Evolutionary conservation across 2,329 filamentous ascomycete genomes (phyloP), one percentile per base, ranked within the genome.

Genomic region (Fusarium tuaranense): DNA sequence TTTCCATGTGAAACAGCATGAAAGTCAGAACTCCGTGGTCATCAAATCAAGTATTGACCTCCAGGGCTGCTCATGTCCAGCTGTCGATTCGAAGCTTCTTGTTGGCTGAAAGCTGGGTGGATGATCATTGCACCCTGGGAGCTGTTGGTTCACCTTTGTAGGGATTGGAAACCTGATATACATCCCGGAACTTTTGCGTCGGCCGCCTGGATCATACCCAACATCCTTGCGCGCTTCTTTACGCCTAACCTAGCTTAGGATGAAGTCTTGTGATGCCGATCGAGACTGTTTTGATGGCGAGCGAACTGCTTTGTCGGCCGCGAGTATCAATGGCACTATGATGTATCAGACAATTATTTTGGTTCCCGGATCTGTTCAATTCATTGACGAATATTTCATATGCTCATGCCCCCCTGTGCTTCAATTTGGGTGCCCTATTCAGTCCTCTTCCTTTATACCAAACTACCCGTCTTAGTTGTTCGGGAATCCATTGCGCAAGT

Each of bases 401-500:
- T 32, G 9, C 13, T 20, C 25, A 20, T 55, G 6, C 18, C 27
- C 27, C 5, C 20, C 20, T 32, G 12, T n/a, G 12, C 7, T 20
- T 20, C 27, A 55, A 55, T 32, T 27, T 51, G 22, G 44, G 44
- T 51, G 14, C 22, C 46, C 16, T 51, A 6, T 51, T 5, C 16
- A 46, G n/a, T 48, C 16, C 53, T 62, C 32, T 20, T 64, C 55
- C 39, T 57, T 44, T 12, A 22, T 32, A 44, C 51, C 30, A 14
- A 20, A 7, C 27, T 36, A 67, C 63, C 46, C 39, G 18, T 46
- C 61, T 79, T 61, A 86, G 69, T 86, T 85, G 65, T 85, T 81
- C 1, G 87, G 84, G 72, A 92, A 89, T 0, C 90, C 90, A 20
- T 86, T 84, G 78, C 86, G 87, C 72, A 95, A 75, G 78, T 95